Evolutionary conservation across 1,139 yeast species (phyloP), one percentile per base, ranked within the genome.

Genomic region (Debaryomyces sp.): DNA sequence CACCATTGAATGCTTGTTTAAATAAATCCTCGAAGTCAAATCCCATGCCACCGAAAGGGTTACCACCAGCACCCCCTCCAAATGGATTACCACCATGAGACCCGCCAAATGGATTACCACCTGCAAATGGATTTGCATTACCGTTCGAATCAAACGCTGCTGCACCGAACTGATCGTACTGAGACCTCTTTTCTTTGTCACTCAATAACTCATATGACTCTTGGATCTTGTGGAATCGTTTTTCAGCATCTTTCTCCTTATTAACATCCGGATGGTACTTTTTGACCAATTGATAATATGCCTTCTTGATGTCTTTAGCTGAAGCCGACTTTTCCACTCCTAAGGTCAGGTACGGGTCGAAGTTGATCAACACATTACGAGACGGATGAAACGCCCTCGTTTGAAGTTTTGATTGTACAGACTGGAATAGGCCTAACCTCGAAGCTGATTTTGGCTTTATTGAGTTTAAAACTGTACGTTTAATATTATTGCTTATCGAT

Each of bases 181-280:
- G 97, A 44, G 87, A 82, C 64, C 92, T 83, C 76, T 94, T 94
- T 30, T 82, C 83, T 51, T 92, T 89, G 66, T 94, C 96, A 45
- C 91, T 85, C 63, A 95, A 75, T 43, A 94, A 82, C 68, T 94
- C 99, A 63, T 95, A 94, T 6, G 97, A 95, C 55, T 89, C 95
- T 66, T 94, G 98, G 57, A 94, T 82, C 61, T 89, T 91, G 63
- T 94, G 98, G 70, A 94, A 94, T 66, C 83, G 84, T 61, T 84
- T 82, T 59, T 92, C 96, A 0, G 98, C 96, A 27, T 82, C 95
- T 35, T 83, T 80, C 56, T 89, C 97, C 68, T 94, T 94, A 69
- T 94, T 94, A 46, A 94, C 89, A 72, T 94, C 99, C 1, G 99
- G 99, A 68, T 94, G 99, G 68, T 77, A 89, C 67, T 94, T 84